A percentile compares a stretch with the other conserved stretches of the same genome.
These are phyloP conservation scores for Sambucus nigra DNA, from an alignment of 129 eudicot genomes.

Conservation along the genomic window DNA sequence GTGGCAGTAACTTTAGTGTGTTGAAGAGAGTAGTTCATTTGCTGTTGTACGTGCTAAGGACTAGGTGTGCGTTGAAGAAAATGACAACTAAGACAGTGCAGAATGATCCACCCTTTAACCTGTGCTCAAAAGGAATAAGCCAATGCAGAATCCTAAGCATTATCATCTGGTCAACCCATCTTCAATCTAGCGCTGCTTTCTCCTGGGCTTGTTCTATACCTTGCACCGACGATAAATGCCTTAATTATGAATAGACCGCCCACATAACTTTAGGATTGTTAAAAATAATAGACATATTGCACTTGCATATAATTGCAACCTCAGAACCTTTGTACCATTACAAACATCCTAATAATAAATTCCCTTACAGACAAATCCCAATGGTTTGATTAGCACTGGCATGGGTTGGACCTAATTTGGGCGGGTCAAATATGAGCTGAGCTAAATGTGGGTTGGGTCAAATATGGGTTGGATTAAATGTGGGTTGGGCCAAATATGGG, in stretches of 20 bases:
- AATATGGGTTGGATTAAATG: no score
- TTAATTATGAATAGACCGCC: not conserved
- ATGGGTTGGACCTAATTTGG: no score
- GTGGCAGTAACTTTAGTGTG: no score
- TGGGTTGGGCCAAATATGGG: no score
- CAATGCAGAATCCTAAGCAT: not conserved
- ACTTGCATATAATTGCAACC: not conserved
- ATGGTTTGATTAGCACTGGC: no score
- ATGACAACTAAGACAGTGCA: no score
- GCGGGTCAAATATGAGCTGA: no score
- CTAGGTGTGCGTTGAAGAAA: no score
- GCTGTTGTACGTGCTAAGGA: no score
- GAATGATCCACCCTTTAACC: no score
- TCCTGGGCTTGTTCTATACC: constrained; percentile 26
- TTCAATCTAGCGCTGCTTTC: constrained; percentile 18
- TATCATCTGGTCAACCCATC: constrained; percentile 5
- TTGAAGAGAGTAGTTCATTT: no score
- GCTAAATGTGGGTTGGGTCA: no score
- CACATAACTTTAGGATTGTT: not conserved
- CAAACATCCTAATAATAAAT: not conserved
- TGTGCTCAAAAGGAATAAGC: constrained; percentile 1
- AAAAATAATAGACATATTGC: not conserved
- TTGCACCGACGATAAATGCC: constrained; percentile 14
- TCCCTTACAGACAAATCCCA: not conserved
- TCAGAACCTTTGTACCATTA: not conserved